Conservation (phyloP, 208 protist genomes). For the Trypanosoma conorhini region DNA sequence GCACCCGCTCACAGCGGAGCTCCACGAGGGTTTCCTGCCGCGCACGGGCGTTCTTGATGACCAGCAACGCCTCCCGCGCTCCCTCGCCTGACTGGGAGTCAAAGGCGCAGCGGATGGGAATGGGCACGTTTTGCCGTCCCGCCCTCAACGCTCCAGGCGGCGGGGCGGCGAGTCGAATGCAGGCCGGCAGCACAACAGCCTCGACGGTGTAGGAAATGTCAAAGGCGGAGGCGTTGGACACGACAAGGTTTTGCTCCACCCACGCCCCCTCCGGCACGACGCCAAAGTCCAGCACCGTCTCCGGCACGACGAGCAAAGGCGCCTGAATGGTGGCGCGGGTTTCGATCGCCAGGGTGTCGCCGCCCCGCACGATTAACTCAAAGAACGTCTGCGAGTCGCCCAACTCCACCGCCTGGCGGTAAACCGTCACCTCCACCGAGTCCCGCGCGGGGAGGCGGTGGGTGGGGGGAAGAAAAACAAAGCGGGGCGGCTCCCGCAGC, state of each 20-base stretch:
- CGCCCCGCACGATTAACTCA: conserved; percentile 79
- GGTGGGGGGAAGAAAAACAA: conserved; percentile 79
- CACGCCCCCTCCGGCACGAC: conserved; percentile 72
- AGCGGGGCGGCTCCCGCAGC: conserved; percentile 74
- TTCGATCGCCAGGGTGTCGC: conserved; percentile 74
- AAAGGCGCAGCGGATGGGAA: conserved; percentile 68
- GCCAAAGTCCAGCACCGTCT: conserved; percentile 68
- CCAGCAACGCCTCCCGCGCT: conserved; percentile 35
- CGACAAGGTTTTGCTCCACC: conserved; percentile 54
- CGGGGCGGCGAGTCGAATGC: conserved; percentile 56
- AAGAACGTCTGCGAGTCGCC: conserved; percentile 89
- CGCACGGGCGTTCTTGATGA: conserved; percentile 54
- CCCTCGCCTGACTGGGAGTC: background rate
- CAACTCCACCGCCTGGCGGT: conserved; percentile 71
- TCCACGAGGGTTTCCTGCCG: conserved; percentile 66
- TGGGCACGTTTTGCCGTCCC: conserved; percentile 45
- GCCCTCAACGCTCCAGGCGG: conserved; percentile 48
- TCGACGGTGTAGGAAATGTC: conserved; percentile 78
- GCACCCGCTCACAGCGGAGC: conserved; percentile 63
- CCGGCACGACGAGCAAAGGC: conserved; percentile 57
- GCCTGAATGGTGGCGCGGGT: conserved; percentile 84
- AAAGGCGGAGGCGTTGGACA: conserved; percentile 76
- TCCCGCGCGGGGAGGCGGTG: conserved; percentile 73
- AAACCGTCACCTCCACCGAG: conserved; percentile 89
- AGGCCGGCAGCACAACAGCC: conserved; percentile 40